These are phyloP conservation scores for Paecilomyces sp. DNA, from an alignment of 2,329 filamentous ascomycete genomes.

Conservation along the genomic window DNA sequence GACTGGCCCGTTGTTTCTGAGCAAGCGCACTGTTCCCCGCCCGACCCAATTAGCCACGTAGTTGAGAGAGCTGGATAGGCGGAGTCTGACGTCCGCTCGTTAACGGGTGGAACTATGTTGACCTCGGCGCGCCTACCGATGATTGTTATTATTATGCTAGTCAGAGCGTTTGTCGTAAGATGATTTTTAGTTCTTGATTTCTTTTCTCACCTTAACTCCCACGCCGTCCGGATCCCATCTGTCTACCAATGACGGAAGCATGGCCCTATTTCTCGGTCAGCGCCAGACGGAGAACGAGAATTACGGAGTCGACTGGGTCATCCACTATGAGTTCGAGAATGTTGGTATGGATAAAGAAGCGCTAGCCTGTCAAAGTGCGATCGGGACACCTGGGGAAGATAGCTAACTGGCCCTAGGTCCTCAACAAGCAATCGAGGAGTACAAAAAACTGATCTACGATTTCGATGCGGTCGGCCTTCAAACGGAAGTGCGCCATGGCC, in stretches of 20 bases:
- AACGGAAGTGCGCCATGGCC: conserved; percentile 78
- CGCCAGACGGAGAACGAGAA: conserved; percentile 38
- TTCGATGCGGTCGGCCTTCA: conserved; percentile 74
- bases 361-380: conserved; percentile 8
- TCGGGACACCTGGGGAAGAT: neutral
- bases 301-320: conserved; percentile 78
- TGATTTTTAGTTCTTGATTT: no score
- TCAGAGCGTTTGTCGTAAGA: no score
- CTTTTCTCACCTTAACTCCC: no score
- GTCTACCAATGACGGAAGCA: neutral
- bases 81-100: no score
- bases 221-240: no score
- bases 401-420: conserved; percentile 46
- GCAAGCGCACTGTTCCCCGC: no score
- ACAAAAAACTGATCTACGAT: conserved; percentile 68
- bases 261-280: neutral
- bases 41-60: no score
- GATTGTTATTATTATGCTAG: no score
- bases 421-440: conserved; percentile 64
- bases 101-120: no score
- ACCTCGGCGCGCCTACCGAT: no score
- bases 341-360: conserved; percentile 44
- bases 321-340: conserved; percentile 67
- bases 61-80: no score
- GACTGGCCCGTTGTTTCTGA: no score